A percentile compares a stretch with the other conserved stretches of the same genome.
Conservation (phyloP, 192 early-diverging fungal genomes). For the Haplosporangium gracile region DNA sequence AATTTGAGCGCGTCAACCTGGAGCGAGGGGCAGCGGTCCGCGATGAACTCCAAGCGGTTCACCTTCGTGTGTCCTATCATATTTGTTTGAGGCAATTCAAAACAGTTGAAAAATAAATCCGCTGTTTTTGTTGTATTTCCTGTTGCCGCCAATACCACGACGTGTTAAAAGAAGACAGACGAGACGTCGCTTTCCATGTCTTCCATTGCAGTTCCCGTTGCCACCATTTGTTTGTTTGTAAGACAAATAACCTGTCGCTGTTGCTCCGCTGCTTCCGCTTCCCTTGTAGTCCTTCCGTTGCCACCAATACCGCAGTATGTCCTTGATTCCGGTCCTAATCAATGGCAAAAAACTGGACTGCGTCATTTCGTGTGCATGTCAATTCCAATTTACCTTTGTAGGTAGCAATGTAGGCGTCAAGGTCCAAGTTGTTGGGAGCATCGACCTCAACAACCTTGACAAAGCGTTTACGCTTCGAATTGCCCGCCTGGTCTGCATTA, state of each 20-base stretch:
- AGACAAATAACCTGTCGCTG: too few species aligned
- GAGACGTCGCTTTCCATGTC: too few species aligned
- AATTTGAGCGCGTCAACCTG: conserved; percentile 74
- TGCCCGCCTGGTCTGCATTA: conserved; percentile 27
- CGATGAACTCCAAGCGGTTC: conserved; percentile 81
- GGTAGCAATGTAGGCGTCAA: conserved; percentile 73
- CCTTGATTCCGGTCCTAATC: too few species aligned
- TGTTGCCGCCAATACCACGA: too few species aligned
- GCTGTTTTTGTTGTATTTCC: too few species aligned
- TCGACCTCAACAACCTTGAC: conserved; percentile 59
- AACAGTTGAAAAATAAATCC: neutral
- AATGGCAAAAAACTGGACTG: too few species aligned
- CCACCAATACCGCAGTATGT: too few species aligned
- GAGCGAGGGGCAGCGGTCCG: conserved; percentile 75
- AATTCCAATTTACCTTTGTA: conserved; percentile 66
- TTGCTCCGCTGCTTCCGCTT: too few species aligned
- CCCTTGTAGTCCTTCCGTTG: too few species aligned
- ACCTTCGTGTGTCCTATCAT: conserved; percentile 74
- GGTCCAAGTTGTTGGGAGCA: conserved; percentile 68
- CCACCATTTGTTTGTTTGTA: too few species aligned
- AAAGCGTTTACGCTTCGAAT: conserved; percentile 60
- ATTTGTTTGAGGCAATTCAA: neutral
- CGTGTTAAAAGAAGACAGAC: too few species aligned
- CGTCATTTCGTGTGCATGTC: neutral
- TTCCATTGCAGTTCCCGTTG: too few species aligned